Evolutionary conservation across 2,329 filamentous ascomycete genomes (phyloP).

Genomic region (Aspergillus tubingensis): DNA sequence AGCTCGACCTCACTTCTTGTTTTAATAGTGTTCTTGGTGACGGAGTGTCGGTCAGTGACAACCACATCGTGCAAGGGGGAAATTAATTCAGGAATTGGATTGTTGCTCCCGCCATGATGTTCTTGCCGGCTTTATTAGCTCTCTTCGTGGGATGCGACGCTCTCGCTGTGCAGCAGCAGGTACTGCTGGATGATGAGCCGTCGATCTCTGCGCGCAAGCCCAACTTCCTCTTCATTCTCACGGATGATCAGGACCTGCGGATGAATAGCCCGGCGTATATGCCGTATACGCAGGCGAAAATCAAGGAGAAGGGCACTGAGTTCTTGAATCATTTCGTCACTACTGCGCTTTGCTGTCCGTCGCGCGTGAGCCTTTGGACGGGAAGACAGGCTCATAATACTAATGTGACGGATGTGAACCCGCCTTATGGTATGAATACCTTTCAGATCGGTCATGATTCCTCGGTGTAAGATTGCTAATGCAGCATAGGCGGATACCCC

Average conservation of each 20-base stretch:
- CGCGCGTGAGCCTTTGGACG: slow-evolving; percentile 65
- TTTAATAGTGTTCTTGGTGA: background rate
- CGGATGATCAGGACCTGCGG: slow-evolving; percentile 67
- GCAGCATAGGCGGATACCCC: slow-evolving; percentile 43
- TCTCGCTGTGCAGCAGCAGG: slow-evolving; percentile 10
- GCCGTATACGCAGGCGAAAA: slow-evolving; percentile 57
- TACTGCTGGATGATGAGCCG: slow-evolving; percentile 14
- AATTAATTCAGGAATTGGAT: background rate
- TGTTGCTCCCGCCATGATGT: slow-evolving; percentile 21
- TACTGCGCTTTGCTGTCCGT: slow-evolving; percentile 67
- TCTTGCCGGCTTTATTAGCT: slow-evolving; percentile 14
- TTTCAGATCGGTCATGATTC: too few relatives aligned
- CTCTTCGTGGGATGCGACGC: slow-evolving; percentile 21
- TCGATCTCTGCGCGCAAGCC: slow-evolving; percentile 29
- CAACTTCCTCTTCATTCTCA: slow-evolving; percentile 68
- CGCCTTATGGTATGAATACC: slow-evolving; percentile 52
- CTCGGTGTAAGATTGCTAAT: background rate
- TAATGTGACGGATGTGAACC: slow-evolving; percentile 63
- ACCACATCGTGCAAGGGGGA: background rate
- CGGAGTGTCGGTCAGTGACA: background rate
- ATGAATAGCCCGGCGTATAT: slow-evolving; percentile 64
- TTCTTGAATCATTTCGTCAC: slow-evolving; percentile 68
- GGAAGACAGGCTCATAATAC: slow-evolving; percentile 70
- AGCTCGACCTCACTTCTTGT: background rate
- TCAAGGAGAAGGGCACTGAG: slow-evolving; percentile 60